Evolutionary conservation across 345 rosid genomes (phyloP), one percentile per base, ranked within the genome.

Genomic region (Populus deltoides): DNA sequence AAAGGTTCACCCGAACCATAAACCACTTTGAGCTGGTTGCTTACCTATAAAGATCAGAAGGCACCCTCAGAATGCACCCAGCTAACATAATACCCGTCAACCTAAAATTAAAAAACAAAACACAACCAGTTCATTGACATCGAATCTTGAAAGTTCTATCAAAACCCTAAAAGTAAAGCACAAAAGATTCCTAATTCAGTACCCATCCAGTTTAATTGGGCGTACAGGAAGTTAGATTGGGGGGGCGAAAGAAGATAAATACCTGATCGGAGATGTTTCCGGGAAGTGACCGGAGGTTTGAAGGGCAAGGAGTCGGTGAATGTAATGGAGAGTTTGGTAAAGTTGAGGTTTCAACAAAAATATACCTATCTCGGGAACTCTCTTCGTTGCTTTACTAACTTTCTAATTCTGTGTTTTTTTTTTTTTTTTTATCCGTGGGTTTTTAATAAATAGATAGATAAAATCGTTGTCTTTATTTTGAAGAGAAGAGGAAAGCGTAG

Each of bases 11-110:
- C 18, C 59, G 24, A 53, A 20, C 7, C 10, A 53, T 20, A 20
- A 53, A 53, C 8, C 8, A 53, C 20, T 22, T 24, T 15, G 65
- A 66, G 41, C 45, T 8, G 29, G 72, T 38, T 10, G 22, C 74
- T 38, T 71, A 87, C 88, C 85, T 82, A 75, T 62, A 65, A 71
- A 79, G 79, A 80, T 82, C 76, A 72, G 74, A 72, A 68, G 41
- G 76, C 75, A 35, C 75, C 85, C 78, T 45, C 72, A 74, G 79
- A 77, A 68, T 25, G 70, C 59, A 78, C 77, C 86, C 86, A 75
- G 68, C 76, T 79, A 82, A 75, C 91, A 88, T 88, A 88, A 82
- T 85, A 82, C 27, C 85, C 85, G 66, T 75, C 76, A 57, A 81
- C 87, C 71, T 80, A 82, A 53, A 71, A 77, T 36, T n/a, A 22